These are phyloP conservation scores for Triticum urartu DNA, from an alignment of 176 grass and related monocot species.

Conservation along the genomic window DNA sequence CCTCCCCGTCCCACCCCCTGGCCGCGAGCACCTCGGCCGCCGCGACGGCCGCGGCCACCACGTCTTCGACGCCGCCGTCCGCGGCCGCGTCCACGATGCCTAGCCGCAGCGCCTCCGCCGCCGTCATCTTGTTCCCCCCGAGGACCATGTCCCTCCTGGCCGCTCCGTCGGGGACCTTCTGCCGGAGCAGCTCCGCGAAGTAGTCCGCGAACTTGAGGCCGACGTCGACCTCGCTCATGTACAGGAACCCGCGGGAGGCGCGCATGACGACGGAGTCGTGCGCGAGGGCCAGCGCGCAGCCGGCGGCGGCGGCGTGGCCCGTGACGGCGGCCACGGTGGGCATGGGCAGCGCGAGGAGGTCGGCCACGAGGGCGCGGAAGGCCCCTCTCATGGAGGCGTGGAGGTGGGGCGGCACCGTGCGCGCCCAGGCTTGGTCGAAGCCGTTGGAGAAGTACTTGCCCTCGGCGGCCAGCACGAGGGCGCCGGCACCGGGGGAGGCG, in stretches of 20 bases:
- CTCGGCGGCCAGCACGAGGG: slow-evolving; percentile 59
- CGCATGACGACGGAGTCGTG: slow-evolving; percentile 73
- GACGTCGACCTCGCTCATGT: slow-evolving; percentile 75
- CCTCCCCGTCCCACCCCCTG: slow-evolving; percentile 35
- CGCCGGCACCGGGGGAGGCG: slow-evolving; percentile 14
- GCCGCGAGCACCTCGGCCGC: slow-evolving; percentile 33
- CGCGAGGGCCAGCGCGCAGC: slow-evolving; percentile 48
- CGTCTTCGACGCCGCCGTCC: slow-evolving; percentile 27
- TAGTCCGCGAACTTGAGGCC: slow-evolving; percentile 44
- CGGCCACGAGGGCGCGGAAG: slow-evolving; percentile 40
- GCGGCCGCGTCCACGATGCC: slow-evolving; percentile 53
- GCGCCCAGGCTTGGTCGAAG: slow-evolving; percentile 57
- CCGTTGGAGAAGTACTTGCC: slow-evolving; percentile 89
- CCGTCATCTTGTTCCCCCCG: slow-evolving; percentile 43
- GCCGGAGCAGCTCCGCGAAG: slow-evolving; percentile 46
- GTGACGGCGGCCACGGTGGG: slow-evolving; percentile 59
- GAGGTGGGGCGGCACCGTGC: slow-evolving; percentile 16
- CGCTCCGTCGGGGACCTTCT: slow-evolving; percentile 58
- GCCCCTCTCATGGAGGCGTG: slow-evolving; percentile 5
- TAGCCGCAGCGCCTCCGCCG: slow-evolving; percentile 32
- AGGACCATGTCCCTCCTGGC: slow-evolving; percentile 47
- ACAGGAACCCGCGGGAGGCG: slow-evolving; percentile 59
- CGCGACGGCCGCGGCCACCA: slow-evolving; percentile 35
- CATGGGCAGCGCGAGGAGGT: slow-evolving; percentile 67
- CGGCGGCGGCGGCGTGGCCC: slow-evolving; percentile 56